phyloP scores from a whole-genome alignment of 2,329 filamentous ascomycete species.

The Cladosporium sp. region DNA sequence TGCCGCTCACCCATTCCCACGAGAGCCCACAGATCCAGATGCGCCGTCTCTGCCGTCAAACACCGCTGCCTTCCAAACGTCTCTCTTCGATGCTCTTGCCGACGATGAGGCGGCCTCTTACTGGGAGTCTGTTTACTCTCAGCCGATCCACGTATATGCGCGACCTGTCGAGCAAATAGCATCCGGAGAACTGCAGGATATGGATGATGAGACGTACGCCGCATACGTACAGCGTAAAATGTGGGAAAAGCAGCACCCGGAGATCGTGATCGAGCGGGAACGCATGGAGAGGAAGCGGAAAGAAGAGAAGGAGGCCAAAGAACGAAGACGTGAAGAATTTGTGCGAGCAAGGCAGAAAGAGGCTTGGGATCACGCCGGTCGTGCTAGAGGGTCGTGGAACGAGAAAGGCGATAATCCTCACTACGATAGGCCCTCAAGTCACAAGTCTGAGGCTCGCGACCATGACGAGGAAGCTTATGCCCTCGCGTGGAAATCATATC shows the following conservation, averaged over 20 bases:
- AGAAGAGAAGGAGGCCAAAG: constrained; percentile 42
- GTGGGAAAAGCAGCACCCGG: constrained; percentile 93
- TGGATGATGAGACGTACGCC: constrained; percentile 92
- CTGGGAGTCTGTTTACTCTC: constrained; percentile 95
- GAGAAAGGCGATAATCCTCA: constrained; percentile 19
- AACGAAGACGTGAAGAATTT: constrained; percentile 34
- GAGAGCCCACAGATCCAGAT: constrained; percentile 24
- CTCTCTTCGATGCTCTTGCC: constrained; percentile 91
- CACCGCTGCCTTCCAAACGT: constrained; percentile 80
- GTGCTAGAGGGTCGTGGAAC: constrained; percentile 31
- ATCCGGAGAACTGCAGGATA: constrained; percentile 64
- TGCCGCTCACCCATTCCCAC: constrained; percentile 31
- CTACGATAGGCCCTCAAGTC: constrained; percentile 34
- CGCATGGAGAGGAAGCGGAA: constrained; percentile 51
- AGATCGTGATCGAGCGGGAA: constrained; percentile 72
- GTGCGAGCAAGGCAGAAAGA: constrained; percentile 37
- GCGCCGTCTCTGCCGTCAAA: background rate
- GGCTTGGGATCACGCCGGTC: constrained; percentile 26
- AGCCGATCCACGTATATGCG: constrained; percentile 81
- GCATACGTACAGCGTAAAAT: constrained; percentile 79
- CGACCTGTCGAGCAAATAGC: constrained; percentile 55
- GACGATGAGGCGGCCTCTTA: constrained; percentile 94
- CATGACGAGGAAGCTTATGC: constrained; percentile 21
- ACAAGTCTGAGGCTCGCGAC: background rate
- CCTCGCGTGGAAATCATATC: constrained; percentile 27